Conservation (phyloP, 2,329 filamentous ascomycete genomes). For the Iodosphaeria phyllophila region DNA sequence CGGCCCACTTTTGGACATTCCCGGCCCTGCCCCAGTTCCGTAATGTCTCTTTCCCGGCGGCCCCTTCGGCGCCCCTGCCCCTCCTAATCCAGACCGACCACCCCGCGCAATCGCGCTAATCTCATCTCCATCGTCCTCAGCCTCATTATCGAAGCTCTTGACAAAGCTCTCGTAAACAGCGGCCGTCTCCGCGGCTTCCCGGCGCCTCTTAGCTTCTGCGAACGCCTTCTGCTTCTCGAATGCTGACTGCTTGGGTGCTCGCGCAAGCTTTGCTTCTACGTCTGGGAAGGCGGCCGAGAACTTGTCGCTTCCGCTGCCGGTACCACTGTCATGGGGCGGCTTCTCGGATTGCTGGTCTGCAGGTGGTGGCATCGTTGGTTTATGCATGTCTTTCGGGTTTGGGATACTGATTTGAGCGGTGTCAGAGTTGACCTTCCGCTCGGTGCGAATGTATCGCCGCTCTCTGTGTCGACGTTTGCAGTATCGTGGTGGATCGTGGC, state of each 20-base stretch:
- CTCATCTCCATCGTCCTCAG: constrained; percentile 21
- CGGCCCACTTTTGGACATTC: constrained; percentile 37
- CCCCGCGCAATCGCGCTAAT: constrained; percentile 7
- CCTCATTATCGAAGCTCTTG: constrained; percentile 53
- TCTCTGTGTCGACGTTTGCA: no score
- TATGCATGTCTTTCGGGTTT: no score
- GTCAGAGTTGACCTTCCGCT: no score
- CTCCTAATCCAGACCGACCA: constrained; percentile 9
- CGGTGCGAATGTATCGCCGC: no score
- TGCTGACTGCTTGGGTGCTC: constrained; percentile 64
- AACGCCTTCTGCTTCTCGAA: constrained; percentile 83
- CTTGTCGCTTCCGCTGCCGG: no score
- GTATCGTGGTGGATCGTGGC: no score
- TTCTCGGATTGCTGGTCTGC: no score
- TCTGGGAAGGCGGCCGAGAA: no score
- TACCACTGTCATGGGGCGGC: no score
- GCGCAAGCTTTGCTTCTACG: constrained; percentile 58
- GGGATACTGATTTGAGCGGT: no score
- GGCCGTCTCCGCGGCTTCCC: constrained; percentile 73
- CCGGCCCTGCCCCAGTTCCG: constrained; percentile 30
- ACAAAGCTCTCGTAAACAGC: constrained; percentile 78
- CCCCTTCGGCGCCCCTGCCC: constrained; percentile 10
- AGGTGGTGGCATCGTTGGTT: no score
- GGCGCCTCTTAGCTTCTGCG: constrained; percentile 68
- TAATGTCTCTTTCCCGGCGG: constrained; percentile 43